These are phyloP conservation scores for Acorus calamus DNA, from an alignment of 106 monocot genomes.

Conservation along the genomic window DNA sequence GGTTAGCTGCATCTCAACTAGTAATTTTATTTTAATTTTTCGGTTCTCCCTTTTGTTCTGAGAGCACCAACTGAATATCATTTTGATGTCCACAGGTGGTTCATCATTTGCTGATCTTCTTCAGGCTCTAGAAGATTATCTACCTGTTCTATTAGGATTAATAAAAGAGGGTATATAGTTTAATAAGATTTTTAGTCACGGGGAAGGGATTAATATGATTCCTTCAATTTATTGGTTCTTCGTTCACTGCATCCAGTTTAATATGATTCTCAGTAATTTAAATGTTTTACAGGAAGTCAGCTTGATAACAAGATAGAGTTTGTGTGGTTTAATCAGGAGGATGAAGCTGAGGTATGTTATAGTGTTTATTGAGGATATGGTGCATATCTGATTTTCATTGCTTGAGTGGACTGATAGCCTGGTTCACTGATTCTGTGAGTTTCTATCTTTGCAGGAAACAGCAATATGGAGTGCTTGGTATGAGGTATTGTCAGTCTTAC, in stretches of 20 bases:
- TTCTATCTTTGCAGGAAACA: slow-evolving; percentile 46
- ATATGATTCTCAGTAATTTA: neutral
- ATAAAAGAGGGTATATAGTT: slow-evolving; percentile 52
- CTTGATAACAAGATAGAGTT: slow-evolving; percentile 45
- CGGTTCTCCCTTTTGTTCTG: neutral
- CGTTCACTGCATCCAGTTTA: neutral
- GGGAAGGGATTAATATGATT: neutral
- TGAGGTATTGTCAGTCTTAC: slow-evolving; percentile 75
- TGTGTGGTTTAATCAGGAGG: slow-evolving; percentile 69
- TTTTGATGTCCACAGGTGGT: slow-evolving; percentile 37
- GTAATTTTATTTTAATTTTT: neutral
- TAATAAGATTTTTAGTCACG: neutral
- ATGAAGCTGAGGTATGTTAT: slow-evolving; percentile 44
- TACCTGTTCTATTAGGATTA: slow-evolving; percentile 56
- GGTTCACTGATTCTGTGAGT: neutral
- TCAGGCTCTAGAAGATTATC: slow-evolving; percentile 64
- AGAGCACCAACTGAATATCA: neutral
- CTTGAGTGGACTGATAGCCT: neutral
- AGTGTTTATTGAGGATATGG: neutral
- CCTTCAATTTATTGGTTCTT: neutral
- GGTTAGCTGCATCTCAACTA: slow-evolving; percentile 26
- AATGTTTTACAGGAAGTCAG: slow-evolving; percentile 34
- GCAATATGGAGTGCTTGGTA: slow-evolving; percentile 62
- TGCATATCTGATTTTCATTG: neutral
- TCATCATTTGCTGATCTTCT: slow-evolving; percentile 57